Base-by-base conservation (phyloP, 1,139 yeast genomes). In the Magnusiomyces suaveolens region DNA sequence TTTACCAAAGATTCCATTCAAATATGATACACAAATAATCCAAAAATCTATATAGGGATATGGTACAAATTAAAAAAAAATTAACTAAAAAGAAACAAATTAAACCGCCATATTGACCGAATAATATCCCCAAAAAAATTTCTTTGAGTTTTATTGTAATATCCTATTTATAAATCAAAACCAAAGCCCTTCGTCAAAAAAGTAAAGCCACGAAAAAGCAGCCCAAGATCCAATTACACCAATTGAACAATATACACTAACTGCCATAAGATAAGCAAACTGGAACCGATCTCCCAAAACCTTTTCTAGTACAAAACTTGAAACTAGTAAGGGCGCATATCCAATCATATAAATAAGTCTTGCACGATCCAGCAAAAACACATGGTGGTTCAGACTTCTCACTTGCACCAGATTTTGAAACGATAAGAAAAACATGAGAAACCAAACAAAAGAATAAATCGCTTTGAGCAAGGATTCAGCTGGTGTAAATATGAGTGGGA, bases 141-240 rank as follows among this genome's bases (percentile, higher is more conserved):
- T n/a, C n/a, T n/a, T n/a, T n/a, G n/a, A n/a, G n/a, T n/a, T n/a
- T n/a, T n/a, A n/a, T n/a, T n/a, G n/a, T n/a, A n/a, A n/a, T n/a
- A n/a, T n/a, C n/a, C n/a, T n/a, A n/a, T n/a, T n/a, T n/a, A n/a
- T n/a, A n/a, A 6, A 29, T 38, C 20, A 38, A 16, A n/a, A 33
- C 69, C 68, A 67, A 43, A 67, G 54, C 43, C 63, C 67, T 46
- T 66, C 69, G 48, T 63, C 69, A 54, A 87, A 82, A 67, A 89
- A 86, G 66, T 87, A 90, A 51, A 87, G 72, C 95, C 96, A 88
- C 56, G 86, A 81, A 60, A 92, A 80, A 1, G 95, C 94, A 59
- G 85, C 80, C 95, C 96, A 94, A 54, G 95, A 82, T 51, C 89
- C 79, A 3, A 90, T 75, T 1, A 92, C 81, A 4, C 98, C 99